Evolutionary conservation across 805 yeast genomes (phyloP).

Genomic region (Tetrapisispora taiwanensis): DNA sequence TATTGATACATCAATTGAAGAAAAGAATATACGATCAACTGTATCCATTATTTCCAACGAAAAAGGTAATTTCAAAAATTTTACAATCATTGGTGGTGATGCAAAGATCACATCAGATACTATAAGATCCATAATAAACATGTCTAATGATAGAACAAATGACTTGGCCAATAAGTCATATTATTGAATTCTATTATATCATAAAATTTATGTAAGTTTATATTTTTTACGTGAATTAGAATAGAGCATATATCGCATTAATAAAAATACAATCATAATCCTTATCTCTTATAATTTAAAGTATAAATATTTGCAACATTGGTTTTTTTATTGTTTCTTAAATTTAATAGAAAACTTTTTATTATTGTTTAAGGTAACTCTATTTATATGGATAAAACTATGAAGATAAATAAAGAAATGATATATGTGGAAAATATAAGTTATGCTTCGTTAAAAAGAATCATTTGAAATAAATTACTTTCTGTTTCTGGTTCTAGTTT

Average conservation of each 20-base stretch:
- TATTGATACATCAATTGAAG: slow-evolving; percentile 80
- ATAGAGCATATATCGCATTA: background rate
- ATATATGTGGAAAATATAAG: background rate
- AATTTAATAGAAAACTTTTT: background rate
- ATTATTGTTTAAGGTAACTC: background rate
- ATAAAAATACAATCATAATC: background rate
- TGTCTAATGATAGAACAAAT: slow-evolving; percentile 40
- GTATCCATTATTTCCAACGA: slow-evolving; percentile 32
- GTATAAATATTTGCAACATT: no score
- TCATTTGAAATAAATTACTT: background rate
- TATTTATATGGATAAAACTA: background rate
- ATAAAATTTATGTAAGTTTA: no score
- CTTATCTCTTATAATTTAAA: background rate
- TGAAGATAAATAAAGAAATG: background rate
- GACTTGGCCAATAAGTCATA: slow-evolving; percentile 17
- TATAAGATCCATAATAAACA: slow-evolving; percentile 37
- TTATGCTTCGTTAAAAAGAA: background rate
- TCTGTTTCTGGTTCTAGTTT: slow-evolving; percentile 32
- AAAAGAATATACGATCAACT: slow-evolving; percentile 44
- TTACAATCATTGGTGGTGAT: slow-evolving; percentile 42
- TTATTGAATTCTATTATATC: background rate
- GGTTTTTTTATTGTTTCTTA: background rate
- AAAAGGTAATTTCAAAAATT: slow-evolving; percentile 31
- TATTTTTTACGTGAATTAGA: no score
- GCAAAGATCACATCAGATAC: slow-evolving; percentile 38